These are phyloP conservation scores for Candida sanyaensis DNA, from an alignment of 1,139 yeast species.

Conservation along the genomic window DNA sequence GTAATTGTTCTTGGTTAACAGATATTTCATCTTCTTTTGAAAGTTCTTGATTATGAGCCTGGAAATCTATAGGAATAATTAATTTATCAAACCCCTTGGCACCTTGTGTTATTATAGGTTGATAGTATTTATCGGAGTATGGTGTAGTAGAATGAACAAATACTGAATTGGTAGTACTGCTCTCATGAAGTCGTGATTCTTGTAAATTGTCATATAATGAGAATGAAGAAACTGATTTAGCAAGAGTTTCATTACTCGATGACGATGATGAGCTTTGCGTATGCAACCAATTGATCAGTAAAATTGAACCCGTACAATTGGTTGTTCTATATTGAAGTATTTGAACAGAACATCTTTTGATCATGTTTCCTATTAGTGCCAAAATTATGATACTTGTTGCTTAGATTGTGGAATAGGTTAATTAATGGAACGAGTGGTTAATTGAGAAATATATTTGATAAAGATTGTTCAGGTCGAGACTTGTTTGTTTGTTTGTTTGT, in stretches of 20 bases:
- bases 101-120: slow-evolving; percentile 31
- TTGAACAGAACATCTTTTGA: slow-evolving; percentile 3
- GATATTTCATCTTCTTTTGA: slow-evolving; percentile 39
- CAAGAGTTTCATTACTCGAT: neutral
- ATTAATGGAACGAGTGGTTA: no score
- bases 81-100: slow-evolving; percentile 27
- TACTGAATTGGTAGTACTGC: slow-evolving; percentile 3
- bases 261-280: neutral
- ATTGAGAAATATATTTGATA: no score
- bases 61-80: slow-evolving; percentile 25
- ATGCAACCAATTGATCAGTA: slow-evolving; percentile 2
- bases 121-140: slow-evolving; percentile 29
- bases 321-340: slow-evolving; percentile 4
- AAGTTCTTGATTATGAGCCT: slow-evolving; percentile 53
- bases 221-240: neutral
- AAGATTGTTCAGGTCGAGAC: no score
- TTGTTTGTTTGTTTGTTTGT: no score
- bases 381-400: no score
- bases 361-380: neutral
- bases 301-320: neutral
- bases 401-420: no score
- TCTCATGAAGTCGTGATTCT: neutral
- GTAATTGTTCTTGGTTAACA: slow-evolving; percentile 33
- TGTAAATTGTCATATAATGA: slow-evolving; percentile 4
- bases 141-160: slow-evolving; percentile 17